A percentile compares a stretch with the other conserved stretches of the same genome.
Evolutionary conservation across 1,139 yeast species (phyloP).

Genomic region (Diutina siamensis): DNA sequence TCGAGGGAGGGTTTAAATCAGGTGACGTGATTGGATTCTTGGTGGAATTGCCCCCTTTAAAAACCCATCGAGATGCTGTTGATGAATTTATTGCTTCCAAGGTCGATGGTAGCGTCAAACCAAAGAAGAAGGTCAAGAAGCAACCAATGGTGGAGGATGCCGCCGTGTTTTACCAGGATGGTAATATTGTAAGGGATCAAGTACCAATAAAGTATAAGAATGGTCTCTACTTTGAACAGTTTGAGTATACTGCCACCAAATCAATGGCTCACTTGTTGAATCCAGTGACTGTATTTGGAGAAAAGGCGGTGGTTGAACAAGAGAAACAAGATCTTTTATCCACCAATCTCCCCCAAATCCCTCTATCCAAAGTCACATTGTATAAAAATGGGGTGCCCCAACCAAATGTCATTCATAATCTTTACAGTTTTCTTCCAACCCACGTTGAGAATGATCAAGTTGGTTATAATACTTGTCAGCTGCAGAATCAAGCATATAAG

Average conservation of each 20-base stretch:
- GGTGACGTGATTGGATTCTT: constrained; percentile 83
- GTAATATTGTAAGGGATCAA: constrained; percentile 59
- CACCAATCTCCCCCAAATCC: constrained; percentile 30
- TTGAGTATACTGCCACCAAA: constrained; percentile 70
- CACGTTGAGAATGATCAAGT: constrained; percentile 17
- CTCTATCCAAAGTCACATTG: constrained; percentile 48
- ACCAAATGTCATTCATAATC: constrained; percentile 55
- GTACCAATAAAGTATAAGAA: constrained; percentile 79
- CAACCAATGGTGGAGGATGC: constrained; percentile 13
- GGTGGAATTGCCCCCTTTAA: constrained; percentile 52
- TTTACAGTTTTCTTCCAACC: constrained; percentile 67
- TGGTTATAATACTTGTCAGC: constrained; percentile 30
- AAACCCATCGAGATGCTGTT: constrained; percentile 23
- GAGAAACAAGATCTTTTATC: constrained; percentile 13
- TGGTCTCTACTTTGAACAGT: constrained; percentile 72
- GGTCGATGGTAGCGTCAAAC: constrained; percentile 10
- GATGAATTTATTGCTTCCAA: neutral
- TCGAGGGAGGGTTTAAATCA: constrained; percentile 36
- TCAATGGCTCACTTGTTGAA: constrained; percentile 66
- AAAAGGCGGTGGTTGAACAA: constrained; percentile 35
- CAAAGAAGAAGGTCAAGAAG: constrained; percentile 10
- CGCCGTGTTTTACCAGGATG: constrained; percentile 14
- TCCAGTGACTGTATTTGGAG: constrained; percentile 64
- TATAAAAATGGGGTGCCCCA: constrained; percentile 65
- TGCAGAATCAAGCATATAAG: constrained; percentile 36